Evolutionary conservation across 2,329 filamentous ascomycete species (phyloP).

Genomic region (Aspergillus sclerotialis): DNA sequence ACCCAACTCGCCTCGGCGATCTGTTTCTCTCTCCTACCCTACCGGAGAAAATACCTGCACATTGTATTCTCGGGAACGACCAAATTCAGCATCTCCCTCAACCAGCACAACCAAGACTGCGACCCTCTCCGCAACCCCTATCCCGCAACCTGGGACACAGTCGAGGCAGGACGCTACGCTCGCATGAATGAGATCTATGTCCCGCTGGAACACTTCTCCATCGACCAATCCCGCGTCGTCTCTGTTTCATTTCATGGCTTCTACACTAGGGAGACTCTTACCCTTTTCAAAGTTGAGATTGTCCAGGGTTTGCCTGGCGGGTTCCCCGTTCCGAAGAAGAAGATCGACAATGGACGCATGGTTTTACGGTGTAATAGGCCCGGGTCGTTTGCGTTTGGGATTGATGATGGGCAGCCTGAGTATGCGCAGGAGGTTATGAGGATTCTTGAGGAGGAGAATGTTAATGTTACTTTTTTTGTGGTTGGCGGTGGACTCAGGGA

Average conservation of each 20-base stretch:
- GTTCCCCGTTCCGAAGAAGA: conserved; percentile 48
- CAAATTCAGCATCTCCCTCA: conserved; percentile 57
- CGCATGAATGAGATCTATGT: conserved; percentile 55
- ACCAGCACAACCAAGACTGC: conserved; percentile 60
- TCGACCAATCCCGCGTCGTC: conserved; percentile 50
- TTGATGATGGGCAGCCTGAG: conserved; percentile 59
- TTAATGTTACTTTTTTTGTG: conserved; percentile 66
- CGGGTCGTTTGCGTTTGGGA: conserved; percentile 65
- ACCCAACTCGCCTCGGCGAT: conserved; percentile 47
- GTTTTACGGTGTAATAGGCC: conserved; percentile 59
- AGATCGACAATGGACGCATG: conserved; percentile 55
- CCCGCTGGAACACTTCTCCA: conserved; percentile 59
- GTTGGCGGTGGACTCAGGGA: conserved; percentile 58
- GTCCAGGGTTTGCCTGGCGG: conserved; percentile 47
- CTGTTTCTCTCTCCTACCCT: conserved; percentile 51
- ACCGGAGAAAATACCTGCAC: conserved; percentile 56
- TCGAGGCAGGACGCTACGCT: conserved; percentile 57
- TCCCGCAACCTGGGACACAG: conserved; percentile 61
- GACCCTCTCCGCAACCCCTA: conserved; percentile 50
- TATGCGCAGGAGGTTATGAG: conserved; percentile 55
- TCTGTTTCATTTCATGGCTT: conserved; percentile 61
- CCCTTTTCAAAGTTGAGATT: conserved; percentile 55
- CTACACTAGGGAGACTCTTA: conserved; percentile 46
- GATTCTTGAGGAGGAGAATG: conserved; percentile 53
- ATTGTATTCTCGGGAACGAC: conserved; percentile 56